Evolutionary conservation across 495 filamentous ascomycete species (phyloP).

Genomic region (Hypoxylon perforatum): DNA sequence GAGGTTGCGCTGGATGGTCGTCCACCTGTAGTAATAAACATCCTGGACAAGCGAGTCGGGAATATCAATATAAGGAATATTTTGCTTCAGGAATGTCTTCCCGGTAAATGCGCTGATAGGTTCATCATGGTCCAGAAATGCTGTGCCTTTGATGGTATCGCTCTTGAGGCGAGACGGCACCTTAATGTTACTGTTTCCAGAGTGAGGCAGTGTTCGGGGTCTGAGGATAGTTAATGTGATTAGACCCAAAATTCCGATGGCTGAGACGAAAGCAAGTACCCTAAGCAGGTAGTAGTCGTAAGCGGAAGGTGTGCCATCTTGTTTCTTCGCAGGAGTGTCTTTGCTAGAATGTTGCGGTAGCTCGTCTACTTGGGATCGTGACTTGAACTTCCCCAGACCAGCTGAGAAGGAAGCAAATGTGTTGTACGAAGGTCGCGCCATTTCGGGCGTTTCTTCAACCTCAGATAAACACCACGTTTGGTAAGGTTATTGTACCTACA

Average conservation of each 20-base stretch:
- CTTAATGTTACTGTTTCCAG: neutral
- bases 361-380: neutral
- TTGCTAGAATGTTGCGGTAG: slow-evolving; percentile 7
- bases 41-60: slow-evolving; percentile 56
- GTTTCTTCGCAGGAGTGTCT: neutral
- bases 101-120: slow-evolving; percentile 48
- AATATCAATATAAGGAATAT: slow-evolving; percentile 62
- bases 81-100: slow-evolving; percentile 48
- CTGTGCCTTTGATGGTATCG: slow-evolving; percentile 27
- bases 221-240: slow-evolving; percentile 13
- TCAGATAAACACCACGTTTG: neutral
- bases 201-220: slow-evolving; percentile 4
- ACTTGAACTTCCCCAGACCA: neutral
- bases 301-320: slow-evolving; percentile 16
- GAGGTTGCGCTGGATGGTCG: slow-evolving; percentile 54
- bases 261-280: slow-evolving; percentile 21
- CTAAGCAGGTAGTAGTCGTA: slow-evolving; percentile 29
- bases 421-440: slow-evolving; percentile 23
- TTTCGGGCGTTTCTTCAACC: neutral
- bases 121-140: slow-evolving; percentile 47
- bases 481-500: slow-evolving; percentile 9
- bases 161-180: neutral
- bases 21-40: slow-evolving; percentile 61
- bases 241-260: slow-evolving; percentile 25
- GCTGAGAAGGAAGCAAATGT: slow-evolving; percentile 21